These are phyloP conservation scores for Aspergillus hortae DNA, from an alignment of 2,329 filamentous ascomycete genomes.

Conservation along the genomic window DNA sequence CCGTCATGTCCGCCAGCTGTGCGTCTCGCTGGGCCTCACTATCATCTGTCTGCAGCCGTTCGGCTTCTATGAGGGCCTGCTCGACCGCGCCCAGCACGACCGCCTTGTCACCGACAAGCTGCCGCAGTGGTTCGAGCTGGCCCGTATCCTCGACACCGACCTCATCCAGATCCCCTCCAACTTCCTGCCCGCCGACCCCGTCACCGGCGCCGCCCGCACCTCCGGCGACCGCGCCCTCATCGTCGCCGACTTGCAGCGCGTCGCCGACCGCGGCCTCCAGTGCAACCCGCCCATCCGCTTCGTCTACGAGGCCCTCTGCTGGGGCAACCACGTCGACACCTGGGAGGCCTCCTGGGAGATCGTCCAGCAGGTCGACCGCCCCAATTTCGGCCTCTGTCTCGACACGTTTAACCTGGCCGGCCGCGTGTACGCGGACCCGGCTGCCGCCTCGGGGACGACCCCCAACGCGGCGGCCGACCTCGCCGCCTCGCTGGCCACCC, in stretches of 20 bases:
- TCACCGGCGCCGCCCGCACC: slow-evolving; percentile 37
- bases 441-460: slow-evolving; percentile 49
- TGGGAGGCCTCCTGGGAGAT: slow-evolving; percentile 73
- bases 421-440: slow-evolving; percentile 67
- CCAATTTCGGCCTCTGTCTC: slow-evolving; percentile 73
- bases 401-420: slow-evolving; percentile 77
- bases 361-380: slow-evolving; percentile 60
- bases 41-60: slow-evolving; percentile 68
- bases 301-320: slow-evolving; percentile 70
- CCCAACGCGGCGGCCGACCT: slow-evolving; percentile 55
- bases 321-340: slow-evolving; percentile 65
- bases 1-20: slow-evolving; percentile 49
- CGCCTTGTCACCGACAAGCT: slow-evolving; percentile 59
- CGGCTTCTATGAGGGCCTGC: slow-evolving; percentile 70
- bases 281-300: slow-evolving; percentile 60
- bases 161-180: slow-evolving; percentile 71
- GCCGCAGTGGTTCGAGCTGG: slow-evolving; percentile 66
- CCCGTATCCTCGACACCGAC: slow-evolving; percentile 62
- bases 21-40: slow-evolving; percentile 24
- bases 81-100: slow-evolving; percentile 58
- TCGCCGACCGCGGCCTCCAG: slow-evolving; percentile 64
- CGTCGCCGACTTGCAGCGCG: slow-evolving; percentile 58
- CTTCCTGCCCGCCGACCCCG: slow-evolving; percentile 50
- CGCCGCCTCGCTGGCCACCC: slow-evolving; percentile 50
- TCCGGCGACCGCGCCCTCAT: slow-evolving; percentile 55